A percentile compares a stretch with the other conserved stretches of the same genome.
Evolutionary conservation across 2,329 filamentous ascomycete genomes (phyloP).

Genomic region (Paracamarosporium sp.): DNA sequence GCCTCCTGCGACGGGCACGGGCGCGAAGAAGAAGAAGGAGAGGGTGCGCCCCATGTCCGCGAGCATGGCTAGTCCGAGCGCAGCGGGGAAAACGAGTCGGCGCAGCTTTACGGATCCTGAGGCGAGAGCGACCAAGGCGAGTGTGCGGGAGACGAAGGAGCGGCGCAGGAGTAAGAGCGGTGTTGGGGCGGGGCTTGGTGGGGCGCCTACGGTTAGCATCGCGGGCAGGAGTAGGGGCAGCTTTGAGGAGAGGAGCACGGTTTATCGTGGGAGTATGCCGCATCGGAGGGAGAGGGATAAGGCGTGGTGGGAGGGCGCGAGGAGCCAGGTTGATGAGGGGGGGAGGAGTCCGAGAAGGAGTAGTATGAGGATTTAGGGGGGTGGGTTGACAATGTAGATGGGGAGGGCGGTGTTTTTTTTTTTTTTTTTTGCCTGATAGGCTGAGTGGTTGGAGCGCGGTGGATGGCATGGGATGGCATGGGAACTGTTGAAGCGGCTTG

Average conservation of each 20-base stretch:
- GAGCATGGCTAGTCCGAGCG: constrained; percentile 13
- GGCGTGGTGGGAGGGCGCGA: constrained; percentile 43
- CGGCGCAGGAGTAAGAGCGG: constrained; percentile 6
- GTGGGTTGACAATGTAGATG: no score
- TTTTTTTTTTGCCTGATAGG: neutral
- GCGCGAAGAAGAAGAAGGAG: constrained; percentile 21
- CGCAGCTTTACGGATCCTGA: constrained; percentile 27
- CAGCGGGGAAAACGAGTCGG: constrained; percentile 9
- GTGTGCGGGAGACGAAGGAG: constrained; percentile 17
- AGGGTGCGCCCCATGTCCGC: constrained; percentile 15
- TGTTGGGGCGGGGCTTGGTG: constrained; percentile 17
- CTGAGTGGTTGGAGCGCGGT: neutral
- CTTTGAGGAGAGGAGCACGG: constrained; percentile 38
- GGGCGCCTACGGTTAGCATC: no score
- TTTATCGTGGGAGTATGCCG: constrained; percentile 41
- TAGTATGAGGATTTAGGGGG: constrained; percentile 19
- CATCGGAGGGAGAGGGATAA: constrained; percentile 40
- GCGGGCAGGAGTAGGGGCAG: constrained; percentile 15
- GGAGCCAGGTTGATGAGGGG: constrained; percentile 25
- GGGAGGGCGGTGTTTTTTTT: neutral
- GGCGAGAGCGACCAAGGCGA: constrained; percentile 18
- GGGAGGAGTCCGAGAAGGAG: constrained; percentile 22
- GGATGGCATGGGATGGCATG: no score
- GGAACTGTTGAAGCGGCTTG: no score
- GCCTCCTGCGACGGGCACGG: constrained; percentile 43